Evolutionary conservation across 805 yeast genomes (phyloP).

Genomic region (Yamadazyma takamatsuzukensis): DNA sequence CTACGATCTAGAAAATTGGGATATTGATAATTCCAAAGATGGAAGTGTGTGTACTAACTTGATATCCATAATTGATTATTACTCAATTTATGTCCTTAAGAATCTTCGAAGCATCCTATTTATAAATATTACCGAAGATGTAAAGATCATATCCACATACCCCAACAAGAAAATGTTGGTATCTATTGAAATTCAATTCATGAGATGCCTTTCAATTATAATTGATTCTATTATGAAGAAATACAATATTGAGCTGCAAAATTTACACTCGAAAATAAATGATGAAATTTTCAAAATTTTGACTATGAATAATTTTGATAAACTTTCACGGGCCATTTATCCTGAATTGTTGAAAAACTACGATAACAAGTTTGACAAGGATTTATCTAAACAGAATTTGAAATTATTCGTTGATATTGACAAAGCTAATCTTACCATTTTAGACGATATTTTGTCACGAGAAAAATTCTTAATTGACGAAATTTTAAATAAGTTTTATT

Average conservation of each 20-base stretch:
- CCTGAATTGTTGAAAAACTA: conserved; percentile 30
- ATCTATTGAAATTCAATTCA: conserved; percentile 42
- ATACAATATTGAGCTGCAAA: conserved; percentile 25
- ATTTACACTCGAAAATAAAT: conserved; percentile 11
- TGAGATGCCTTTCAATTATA: conserved; percentile 39
- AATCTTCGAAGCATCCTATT: conserved; percentile 26
- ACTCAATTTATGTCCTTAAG: conserved; percentile 30
- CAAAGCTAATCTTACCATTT: conserved; percentile 34
- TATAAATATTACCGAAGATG: conserved; percentile 14
- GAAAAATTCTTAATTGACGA: conserved; percentile 33
- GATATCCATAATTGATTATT: conserved; percentile 33
- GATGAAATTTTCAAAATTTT: conserved; percentile 34
- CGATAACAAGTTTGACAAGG: conserved; percentile 33
- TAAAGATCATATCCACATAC: conserved; percentile 31
- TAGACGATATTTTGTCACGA: conserved; percentile 36
- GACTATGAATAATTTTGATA: conserved; percentile 43
- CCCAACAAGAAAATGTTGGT: conserved; percentile 40
- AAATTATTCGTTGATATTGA: conserved; percentile 41
- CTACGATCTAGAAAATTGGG: conserved; percentile 43
- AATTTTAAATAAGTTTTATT: conserved; percentile 23
- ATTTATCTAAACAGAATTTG: conserved; percentile 33
- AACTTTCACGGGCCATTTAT: conserved; percentile 26
- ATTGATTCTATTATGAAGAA: conserved; percentile 40
- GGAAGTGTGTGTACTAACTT: conserved; percentile 29
- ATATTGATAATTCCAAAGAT: conserved; percentile 17